Evolutionary conservation across 495 filamentous ascomycete genomes (phyloP).

Genomic region (Glonium stellatum): DNA sequence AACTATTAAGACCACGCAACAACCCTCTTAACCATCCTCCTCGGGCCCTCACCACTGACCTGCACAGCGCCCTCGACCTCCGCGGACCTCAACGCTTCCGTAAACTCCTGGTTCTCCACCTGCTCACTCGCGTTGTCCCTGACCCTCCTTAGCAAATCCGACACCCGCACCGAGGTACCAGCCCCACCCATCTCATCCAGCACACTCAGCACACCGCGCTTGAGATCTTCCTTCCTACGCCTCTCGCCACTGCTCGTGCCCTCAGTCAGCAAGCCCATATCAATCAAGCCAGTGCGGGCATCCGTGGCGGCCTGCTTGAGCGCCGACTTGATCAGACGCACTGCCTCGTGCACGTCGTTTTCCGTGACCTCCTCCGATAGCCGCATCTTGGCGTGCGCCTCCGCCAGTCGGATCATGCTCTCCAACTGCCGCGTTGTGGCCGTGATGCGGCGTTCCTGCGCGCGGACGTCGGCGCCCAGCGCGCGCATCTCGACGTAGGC

Average conservation of each 20-base stretch:
- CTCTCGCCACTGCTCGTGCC: conserved; percentile 81
- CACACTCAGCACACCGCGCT: conserved; percentile 63
- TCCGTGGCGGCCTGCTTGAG: conserved; percentile 96
- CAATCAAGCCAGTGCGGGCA: conserved; percentile 81
- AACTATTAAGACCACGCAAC: conserved; percentile 42
- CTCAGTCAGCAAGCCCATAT: conserved; percentile 91
- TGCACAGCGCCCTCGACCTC: conserved; percentile 81
- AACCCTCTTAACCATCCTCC: conserved; percentile 75
- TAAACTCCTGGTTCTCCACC: conserved; percentile 50
- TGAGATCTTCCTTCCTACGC: conserved; percentile 72
- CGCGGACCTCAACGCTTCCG: conserved; percentile 71
- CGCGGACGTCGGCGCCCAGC: conserved; percentile 88
- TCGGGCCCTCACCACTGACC: conserved; percentile 75
- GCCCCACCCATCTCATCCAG: conserved; percentile 66
- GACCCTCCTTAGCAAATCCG: conserved; percentile 65
- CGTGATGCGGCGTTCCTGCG: conserved; percentile 90
- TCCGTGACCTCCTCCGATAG: conserved; percentile 66
- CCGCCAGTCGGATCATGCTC: conserved; percentile 91
- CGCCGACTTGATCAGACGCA: conserved; percentile 85
- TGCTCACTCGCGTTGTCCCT: conserved; percentile 66
- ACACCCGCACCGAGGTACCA: conserved; percentile 64
- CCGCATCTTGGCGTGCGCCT: conserved; percentile 97
- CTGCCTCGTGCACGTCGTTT: conserved; percentile 82
- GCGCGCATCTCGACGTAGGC: conserved; percentile 95
- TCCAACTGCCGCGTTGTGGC: conserved; percentile 94